Evolutionary conservation across 2,329 filamentous ascomycete genomes (phyloP), one percentile per base, ranked within the genome.

Genomic region (Cryphonectria radicalis): DNA sequence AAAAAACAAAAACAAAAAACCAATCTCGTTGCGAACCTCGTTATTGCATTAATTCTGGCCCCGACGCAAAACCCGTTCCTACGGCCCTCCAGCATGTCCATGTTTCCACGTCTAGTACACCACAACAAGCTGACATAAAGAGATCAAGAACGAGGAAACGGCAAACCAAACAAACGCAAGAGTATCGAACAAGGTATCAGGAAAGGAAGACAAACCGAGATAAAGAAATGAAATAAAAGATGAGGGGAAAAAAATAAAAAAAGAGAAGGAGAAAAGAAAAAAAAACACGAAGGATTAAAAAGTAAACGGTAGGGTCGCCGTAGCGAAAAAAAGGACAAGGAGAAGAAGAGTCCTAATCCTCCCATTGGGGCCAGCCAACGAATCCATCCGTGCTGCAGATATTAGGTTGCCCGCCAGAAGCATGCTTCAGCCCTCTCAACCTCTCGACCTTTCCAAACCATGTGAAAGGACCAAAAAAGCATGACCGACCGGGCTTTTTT

Each of bases 101-200:
- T 43, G n/a, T 64, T 43, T 43, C 62, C 35, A 43, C 62, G 43
- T 72, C 70, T 72, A 70, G 70, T 72, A 72, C 72, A 72, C 70
- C 68, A 28, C 50, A 32, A 69, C 11, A 46, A 35, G 46, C 35
- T 46, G 59, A 32, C n/a, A 32, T 40, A 65, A 65, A 17, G 28
- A n/a, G 32, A 65, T 32, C 28, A 53, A 35, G n/a, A 28, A n/a
- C 11, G 25, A 40, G 67, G 68, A 67, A 60, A 43, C 43, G 19
- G 62, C 69, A 63, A 69, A 74, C 67, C 74, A 76, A 74, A 73
- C 59, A 64, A 64, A 42, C 69, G 67, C 64, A 78, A 81, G 80
- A 86, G 85, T 86, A 86, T 88, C 83, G 85, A 87, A 88, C 86
- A 88, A 88, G 86, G 86, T 88, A 88, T 88, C 84, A 85, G 84